Conservation (phyloP, 2,329 filamentous ascomycete genomes). For the Apiospora aurea region DNA sequence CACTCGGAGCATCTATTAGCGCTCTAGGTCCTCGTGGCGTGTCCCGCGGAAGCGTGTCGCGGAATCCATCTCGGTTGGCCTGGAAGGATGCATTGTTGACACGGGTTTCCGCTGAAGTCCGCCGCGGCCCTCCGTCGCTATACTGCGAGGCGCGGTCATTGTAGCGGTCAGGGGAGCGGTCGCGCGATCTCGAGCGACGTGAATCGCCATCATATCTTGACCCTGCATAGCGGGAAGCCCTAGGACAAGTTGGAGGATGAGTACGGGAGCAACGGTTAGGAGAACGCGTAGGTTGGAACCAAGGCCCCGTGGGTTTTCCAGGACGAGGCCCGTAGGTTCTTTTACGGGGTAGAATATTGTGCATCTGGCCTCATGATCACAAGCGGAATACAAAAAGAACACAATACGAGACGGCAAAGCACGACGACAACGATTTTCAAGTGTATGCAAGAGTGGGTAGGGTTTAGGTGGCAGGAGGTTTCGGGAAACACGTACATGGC, state of each 20-base stretch:
- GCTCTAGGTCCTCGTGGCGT: slow-evolving; percentile 85
- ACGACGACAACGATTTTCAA: neutral
- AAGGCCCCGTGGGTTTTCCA: neutral
- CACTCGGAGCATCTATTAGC: slow-evolving; percentile 72
- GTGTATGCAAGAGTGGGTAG: neutral
- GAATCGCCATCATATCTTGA: slow-evolving; percentile 67
- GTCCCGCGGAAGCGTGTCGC: slow-evolving; percentile 67
- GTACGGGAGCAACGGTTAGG: slow-evolving; percentile 10
- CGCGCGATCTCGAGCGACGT: slow-evolving; percentile 71
- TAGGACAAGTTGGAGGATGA: slow-evolving; percentile 34
- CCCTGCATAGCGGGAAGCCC: slow-evolving; percentile 61
- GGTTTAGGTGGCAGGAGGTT: neutral
- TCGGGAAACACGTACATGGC: slow-evolving; percentile 24
- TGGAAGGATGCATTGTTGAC: slow-evolving; percentile 67
- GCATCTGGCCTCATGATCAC: slow-evolving; percentile 6
- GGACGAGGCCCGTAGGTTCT: neutral
- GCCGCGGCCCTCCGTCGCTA: slow-evolving; percentile 71
- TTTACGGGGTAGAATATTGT: neutral
- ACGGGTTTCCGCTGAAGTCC: slow-evolving; percentile 66
- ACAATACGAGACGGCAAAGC: neutral
- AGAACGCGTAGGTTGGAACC: slow-evolving; percentile 3
- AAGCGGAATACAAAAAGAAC: neutral
- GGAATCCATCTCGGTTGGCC: slow-evolving; percentile 63
- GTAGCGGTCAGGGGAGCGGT: slow-evolving; percentile 74
- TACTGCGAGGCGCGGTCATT: slow-evolving; percentile 60